These are phyloP conservation scores for Ascochyta koolunga DNA, from an alignment of 2,329 filamentous ascomycete species.

Conservation along the genomic window DNA sequence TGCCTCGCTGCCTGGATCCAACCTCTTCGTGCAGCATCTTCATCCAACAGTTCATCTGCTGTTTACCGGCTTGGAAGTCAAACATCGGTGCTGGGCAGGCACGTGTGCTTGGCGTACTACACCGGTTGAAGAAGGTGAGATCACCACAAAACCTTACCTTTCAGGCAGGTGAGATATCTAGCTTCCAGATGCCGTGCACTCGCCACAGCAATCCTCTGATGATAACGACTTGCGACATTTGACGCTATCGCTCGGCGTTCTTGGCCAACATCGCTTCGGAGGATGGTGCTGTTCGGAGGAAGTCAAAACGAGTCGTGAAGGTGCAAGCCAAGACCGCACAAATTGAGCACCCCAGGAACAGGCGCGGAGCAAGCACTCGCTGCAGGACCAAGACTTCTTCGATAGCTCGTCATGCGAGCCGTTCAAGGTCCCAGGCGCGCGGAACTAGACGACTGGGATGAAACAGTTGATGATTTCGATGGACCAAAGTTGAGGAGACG, in stretches of 20 bases:
- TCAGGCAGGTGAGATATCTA: constrained; percentile 17
- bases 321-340: constrained; percentile 4
- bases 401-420: constrained; percentile 7
- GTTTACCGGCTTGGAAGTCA: constrained; percentile 15
- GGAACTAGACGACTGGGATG: neutral
- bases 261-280: constrained; percentile 10
- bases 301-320: neutral
- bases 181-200: constrained; percentile 12
- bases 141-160: constrained; percentile 7
- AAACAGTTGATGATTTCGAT: neutral
- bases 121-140: constrained; percentile 16
- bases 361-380: constrained; percentile 14
- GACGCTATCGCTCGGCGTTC: constrained; percentile 17
- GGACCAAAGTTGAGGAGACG: neutral
- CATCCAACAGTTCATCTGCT: constrained; percentile 10
- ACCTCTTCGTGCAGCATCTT: constrained; percentile 2
- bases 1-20: neutral
- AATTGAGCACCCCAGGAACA: neutral
- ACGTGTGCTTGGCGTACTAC: constrained; percentile 12
- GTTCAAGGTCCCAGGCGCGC: neutral
- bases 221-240: constrained; percentile 13
- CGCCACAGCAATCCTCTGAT: constrained; percentile 13
- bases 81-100: constrained; percentile 12
- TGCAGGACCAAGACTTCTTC: constrained; percentile 18
- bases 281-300: constrained; percentile 7